Evolutionary conservation across 2,329 filamentous ascomycete genomes (phyloP).

Genomic region (Nemania sp.): DNA sequence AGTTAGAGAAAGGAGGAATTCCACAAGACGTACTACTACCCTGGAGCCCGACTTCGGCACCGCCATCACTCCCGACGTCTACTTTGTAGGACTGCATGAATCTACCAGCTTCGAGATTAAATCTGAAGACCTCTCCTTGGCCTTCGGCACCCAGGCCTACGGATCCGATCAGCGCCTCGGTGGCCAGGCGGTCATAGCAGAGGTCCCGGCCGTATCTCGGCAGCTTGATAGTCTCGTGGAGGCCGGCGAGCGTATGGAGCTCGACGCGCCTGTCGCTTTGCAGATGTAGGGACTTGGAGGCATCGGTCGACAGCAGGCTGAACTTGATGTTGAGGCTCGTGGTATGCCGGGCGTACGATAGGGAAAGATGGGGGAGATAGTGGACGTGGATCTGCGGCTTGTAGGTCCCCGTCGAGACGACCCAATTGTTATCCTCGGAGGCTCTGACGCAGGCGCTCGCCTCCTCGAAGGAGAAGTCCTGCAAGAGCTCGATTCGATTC

Average conservation of each 20-base stretch:
- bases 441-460: conserved; percentile 84
- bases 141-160: conserved; percentile 87
- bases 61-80: conserved; percentile 84
- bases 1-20: neutral
- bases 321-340: conserved; percentile 91
- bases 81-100: conserved; percentile 95
- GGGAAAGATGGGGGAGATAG: conserved; percentile 86
- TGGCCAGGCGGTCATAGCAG: conserved; percentile 74
- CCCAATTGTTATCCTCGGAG: conserved; percentile 95
- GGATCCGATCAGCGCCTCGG: conserved; percentile 84
- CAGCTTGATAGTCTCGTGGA: conserved; percentile 86
- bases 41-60: conserved; percentile 74
- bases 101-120: conserved; percentile 88
- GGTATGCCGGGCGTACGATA: conserved; percentile 90
- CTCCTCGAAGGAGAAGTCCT: conserved; percentile 98
- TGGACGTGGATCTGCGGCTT: conserved; percentile 92
- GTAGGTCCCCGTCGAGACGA: conserved; percentile 85
- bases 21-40: conserved; percentile 62
- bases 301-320: conserved; percentile 83
- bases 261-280: conserved; percentile 91
- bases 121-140: conserved; percentile 86
- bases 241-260: conserved; percentile 71
- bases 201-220: conserved; percentile 79
- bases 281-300: conserved; percentile 91
- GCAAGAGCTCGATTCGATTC: conserved; percentile 89